Conservation (phyloP, 1,139 yeast genomes). For the Blastobotrys aristatus region DNA sequence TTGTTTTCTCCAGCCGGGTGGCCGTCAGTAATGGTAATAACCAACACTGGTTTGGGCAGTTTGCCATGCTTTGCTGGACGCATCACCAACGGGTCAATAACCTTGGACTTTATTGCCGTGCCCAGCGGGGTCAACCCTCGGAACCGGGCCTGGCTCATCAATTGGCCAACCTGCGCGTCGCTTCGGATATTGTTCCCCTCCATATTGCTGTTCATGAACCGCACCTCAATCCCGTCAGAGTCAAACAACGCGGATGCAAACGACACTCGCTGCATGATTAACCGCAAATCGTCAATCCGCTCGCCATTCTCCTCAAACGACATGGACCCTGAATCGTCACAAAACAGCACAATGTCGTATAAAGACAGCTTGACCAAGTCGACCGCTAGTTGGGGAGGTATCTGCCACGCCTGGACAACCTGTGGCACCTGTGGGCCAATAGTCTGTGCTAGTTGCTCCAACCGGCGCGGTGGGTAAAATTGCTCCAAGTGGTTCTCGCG, state of each 20-base stretch:
- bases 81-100: slow-evolving; percentile 32
- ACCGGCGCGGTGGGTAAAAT: slow-evolving; percentile 32
- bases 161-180: slow-evolving; percentile 28
- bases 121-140: slow-evolving; percentile 36
- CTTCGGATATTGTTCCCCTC: slow-evolving; percentile 29
- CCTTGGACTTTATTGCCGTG: slow-evolving; percentile 28
- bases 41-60: slow-evolving; percentile 32
- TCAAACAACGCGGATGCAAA: slow-evolving; percentile 33
- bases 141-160: slow-evolving; percentile 28
- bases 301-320: slow-evolving; percentile 36
- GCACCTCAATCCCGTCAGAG: slow-evolving; percentile 32
- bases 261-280: slow-evolving; percentile 32
- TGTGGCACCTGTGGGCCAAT: slow-evolving; percentile 26
- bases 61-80: slow-evolving; percentile 27
- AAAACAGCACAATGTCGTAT: slow-evolving; percentile 33
- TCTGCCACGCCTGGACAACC: slow-evolving; percentile 29
- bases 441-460: slow-evolving; percentile 30
- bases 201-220: slow-evolving; percentile 32
- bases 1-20: slow-evolving; percentile 34
- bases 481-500: slow-evolving; percentile 32
- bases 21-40: slow-evolving; percentile 35
- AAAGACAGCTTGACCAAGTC: slow-evolving; percentile 33
- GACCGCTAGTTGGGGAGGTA: slow-evolving; percentile 33
- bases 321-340: slow-evolving; percentile 37
- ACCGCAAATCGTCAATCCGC: slow-evolving; percentile 34